A percentile compares a stretch with the other conserved stretches of the same genome.
phyloP scores from a whole-genome alignment of 192 early-diverging fungal species.

The Piromyces finnis region DNA sequence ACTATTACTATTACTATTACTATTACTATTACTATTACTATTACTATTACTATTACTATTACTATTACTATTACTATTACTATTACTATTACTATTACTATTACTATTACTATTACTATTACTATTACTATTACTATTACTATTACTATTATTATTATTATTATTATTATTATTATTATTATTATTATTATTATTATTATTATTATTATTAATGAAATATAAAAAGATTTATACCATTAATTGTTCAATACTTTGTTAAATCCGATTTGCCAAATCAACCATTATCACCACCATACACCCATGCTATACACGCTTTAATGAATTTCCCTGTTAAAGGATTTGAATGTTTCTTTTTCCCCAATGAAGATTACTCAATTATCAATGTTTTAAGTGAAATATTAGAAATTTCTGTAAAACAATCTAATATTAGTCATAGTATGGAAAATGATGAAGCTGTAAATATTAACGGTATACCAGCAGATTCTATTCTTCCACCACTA shows the following conservation, averaged over 20 bases:
- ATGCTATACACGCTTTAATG: constrained; percentile 59
- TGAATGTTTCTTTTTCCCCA: constrained; percentile 8
- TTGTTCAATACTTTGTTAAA: constrained; percentile 7
- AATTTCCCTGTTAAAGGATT: constrained; percentile 26
- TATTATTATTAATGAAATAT: neutral
- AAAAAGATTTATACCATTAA: constrained; percentile 12
- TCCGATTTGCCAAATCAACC: constrained; percentile 10
- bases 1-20: no score
- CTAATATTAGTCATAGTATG: constrained; percentile 14
- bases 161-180: no score
- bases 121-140: no score
- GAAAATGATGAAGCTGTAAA: constrained; percentile 15
- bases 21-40: no score
- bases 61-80: no score
- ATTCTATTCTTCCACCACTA: constrained; percentile 50
- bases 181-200: no score
- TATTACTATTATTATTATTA: no score
- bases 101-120: no score
- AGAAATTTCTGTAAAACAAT: constrained; percentile 1
- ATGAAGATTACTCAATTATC: constrained; percentile 7
- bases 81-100: no score
- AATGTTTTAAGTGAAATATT: constrained; percentile 5
- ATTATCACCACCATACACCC: constrained; percentile 51
- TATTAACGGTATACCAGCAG: constrained; percentile 18
- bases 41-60: no score